Conservation (phyloP, 2,329 filamentous ascomycete genomes). For the Chaetomiaceae sp. region DNA sequence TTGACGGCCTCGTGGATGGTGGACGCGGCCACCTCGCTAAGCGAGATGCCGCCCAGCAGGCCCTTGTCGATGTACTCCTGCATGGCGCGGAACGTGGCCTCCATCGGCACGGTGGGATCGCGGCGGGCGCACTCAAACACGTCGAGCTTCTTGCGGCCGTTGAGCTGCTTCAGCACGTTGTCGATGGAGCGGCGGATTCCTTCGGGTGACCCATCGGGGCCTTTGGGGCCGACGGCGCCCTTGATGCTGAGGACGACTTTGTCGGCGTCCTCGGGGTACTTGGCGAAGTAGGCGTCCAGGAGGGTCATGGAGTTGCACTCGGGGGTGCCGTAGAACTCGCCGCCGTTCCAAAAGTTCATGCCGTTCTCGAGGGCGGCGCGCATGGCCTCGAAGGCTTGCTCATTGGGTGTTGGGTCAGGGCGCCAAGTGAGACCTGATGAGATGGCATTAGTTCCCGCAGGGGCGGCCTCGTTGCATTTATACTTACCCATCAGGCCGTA, state of each 20-base stretch:
- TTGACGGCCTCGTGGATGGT: conserved; percentile 46
- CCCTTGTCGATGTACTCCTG: conserved; percentile 49
- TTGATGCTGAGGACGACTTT: conserved; percentile 58
- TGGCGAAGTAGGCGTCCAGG: conserved; percentile 55
- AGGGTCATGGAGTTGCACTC: conserved; percentile 53
- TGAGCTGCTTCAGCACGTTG: conserved; percentile 45
- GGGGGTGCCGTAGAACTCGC: conserved; percentile 59
- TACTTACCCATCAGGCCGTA: conserved; percentile 31
- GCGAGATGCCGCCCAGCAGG: conserved; percentile 45
- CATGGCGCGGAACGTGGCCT: conserved; percentile 40
- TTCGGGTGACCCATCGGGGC: conserved; percentile 50
- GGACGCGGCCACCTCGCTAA: conserved; percentile 47
- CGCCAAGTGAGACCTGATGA: conserved; percentile 43
- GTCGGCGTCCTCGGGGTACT: conserved; percentile 57
- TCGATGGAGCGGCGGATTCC: conserved; percentile 55
- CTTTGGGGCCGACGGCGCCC: conserved; percentile 40
- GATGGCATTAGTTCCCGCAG: conserved; percentile 1
- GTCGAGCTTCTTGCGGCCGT: conserved; percentile 56
- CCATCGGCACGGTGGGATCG: conserved; percentile 45
- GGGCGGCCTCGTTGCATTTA: not conserved
- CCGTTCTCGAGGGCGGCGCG: conserved; percentile 45
- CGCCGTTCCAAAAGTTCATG: conserved; percentile 35
- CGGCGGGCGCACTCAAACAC: conserved; percentile 56
- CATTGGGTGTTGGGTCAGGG: conserved; percentile 35
- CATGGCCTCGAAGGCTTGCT: conserved; percentile 51